phyloP scores from a whole-genome alignment of 2,329 filamentous ascomycete species.

The Metarhizium anisopliae region DNA sequence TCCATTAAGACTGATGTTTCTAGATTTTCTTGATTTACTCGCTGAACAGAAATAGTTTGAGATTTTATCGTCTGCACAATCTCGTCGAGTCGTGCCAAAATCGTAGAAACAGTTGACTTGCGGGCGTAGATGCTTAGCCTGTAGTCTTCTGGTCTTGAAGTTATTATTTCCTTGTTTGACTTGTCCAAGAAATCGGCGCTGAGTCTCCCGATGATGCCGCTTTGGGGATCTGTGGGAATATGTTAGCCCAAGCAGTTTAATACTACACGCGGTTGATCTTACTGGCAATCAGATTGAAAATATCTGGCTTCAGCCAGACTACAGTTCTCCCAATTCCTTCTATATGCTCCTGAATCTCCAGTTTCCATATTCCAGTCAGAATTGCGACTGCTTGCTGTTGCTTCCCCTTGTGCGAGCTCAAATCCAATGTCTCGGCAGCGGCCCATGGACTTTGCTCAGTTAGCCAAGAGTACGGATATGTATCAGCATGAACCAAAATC shows the following conservation, averaged over 20 bases:
- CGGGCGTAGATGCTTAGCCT: slow-evolving; percentile 21
- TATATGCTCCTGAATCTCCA: slow-evolving; percentile 37
- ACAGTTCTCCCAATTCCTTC: slow-evolving; percentile 31
- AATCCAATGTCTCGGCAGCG: slow-evolving; percentile 18
- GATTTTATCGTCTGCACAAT: slow-evolving; percentile 17
- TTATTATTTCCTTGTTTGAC: slow-evolving; percentile 21
- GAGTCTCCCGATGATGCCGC: slow-evolving; percentile 17
- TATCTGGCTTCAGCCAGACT: slow-evolving; percentile 28
- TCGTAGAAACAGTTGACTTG: slow-evolving; percentile 18
- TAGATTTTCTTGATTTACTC: slow-evolving; percentile 12
- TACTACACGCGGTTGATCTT: background rate
- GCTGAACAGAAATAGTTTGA: slow-evolving; percentile 16
- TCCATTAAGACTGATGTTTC: slow-evolving; percentile 15
- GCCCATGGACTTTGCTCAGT: slow-evolving; percentile 31
- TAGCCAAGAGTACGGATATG: slow-evolving; percentile 32
- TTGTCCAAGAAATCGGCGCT: slow-evolving; percentile 21
- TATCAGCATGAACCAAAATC: background rate
- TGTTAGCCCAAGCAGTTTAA: background rate
- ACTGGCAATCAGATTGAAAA: slow-evolving; percentile 39
- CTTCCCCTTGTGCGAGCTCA: slow-evolving; percentile 24
- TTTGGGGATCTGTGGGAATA: slow-evolving; percentile 10
- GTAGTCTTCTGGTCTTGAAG: slow-evolving; percentile 10
- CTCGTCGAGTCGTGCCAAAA: slow-evolving; percentile 28
- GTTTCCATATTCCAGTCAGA: slow-evolving; percentile 39
- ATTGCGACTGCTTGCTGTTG: slow-evolving; percentile 31